phyloP scores from a whole-genome alignment of 257 asterid genomes.

The Plantago ovata region DNA sequence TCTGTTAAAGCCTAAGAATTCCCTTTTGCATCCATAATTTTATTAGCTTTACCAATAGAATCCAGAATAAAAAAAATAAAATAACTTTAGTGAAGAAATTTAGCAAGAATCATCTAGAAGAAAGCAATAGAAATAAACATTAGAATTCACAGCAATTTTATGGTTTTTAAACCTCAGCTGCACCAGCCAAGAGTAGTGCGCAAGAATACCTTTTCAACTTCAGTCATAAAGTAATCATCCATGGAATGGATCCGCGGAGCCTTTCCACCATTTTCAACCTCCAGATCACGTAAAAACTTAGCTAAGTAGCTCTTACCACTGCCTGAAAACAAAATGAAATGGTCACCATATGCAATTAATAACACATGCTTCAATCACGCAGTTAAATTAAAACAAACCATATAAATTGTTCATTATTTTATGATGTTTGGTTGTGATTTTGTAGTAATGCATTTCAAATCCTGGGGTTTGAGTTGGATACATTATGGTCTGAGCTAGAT shows the following conservation, averaged over 20 bases:
- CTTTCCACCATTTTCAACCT: slow-evolving; percentile 89
- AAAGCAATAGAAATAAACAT: not conserved
- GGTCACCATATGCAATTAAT: not conserved
- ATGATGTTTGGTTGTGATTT: no score
- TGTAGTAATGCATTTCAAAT: no score
- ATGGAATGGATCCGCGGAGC: slow-evolving; percentile 93
- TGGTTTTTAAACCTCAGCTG: not conserved
- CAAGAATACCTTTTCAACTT: slow-evolving; percentile 80
- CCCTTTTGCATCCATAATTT: no score
- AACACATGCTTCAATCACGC: not conserved
- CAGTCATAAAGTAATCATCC: slow-evolving; percentile 98
- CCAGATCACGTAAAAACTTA: slow-evolving; percentile 79
- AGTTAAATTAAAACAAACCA: no score
- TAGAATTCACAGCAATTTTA: not conserved
- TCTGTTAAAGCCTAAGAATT: no score
- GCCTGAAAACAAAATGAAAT: slow-evolving; percentile 45
- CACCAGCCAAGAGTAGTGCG: slow-evolving; percentile 10
- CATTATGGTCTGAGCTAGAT: no score
- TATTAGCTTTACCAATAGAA: no score
- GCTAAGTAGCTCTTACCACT: slow-evolving; percentile 99
- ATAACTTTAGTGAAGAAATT: not conserved
- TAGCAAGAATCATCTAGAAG: not conserved
- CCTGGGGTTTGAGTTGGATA: no score
- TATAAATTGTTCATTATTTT: no score
- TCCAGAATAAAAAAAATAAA: no score